Evolutionary conservation across 2,329 filamentous ascomycete genomes (phyloP), one percentile per base, ranked within the genome.

Genomic region (Ophiosphaerella narmari): DNA sequence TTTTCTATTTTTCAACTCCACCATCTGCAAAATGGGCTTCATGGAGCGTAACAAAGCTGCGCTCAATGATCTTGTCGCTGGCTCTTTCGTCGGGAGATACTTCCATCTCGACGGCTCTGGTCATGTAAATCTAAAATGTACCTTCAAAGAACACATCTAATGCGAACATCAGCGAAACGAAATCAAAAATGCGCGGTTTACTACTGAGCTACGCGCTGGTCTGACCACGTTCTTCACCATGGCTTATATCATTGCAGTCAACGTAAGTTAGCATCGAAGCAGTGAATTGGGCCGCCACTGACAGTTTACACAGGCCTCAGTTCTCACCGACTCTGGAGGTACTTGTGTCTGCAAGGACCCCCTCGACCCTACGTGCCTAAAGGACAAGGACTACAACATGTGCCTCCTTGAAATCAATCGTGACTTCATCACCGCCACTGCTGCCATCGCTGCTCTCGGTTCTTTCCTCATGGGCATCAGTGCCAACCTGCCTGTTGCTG

Each of bases 71-170:
- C 55, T 54, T 21, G 60, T 74, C 39, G 67, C 71, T 9, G 53
- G 55, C 51, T 72, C 70, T 29, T 23, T 63, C 33, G 64, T 74
- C 37, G 73, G 73, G 35, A 61, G 59, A 33, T 74, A 74, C 59
- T 96, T 96, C 75, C 84, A 85, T 57, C 83, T 96, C 39, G 90
- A 95, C 58, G 89, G 89, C 60, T 91, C 84, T 36, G 89, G 90
- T 63, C 89, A 93, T 83, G 88, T 90, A 82, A 79, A 86, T 82
- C 7, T n/a, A 16, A 38, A 14, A 12, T 34, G 6, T n/a, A 37
- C 32, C 24, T 6, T 11, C 23, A 13, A 3, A 6, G 26, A 52
- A 38, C 24, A 42, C 35, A 51, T 41, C 60, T 65, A 46, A 63
- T 29, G 11, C 46, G 8, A 32, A 11, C 18, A 52, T 52, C 6